These are phyloP conservation scores for Cucumis melo DNA, from an alignment of 306 rosid species.

Conservation along the genomic window DNA sequence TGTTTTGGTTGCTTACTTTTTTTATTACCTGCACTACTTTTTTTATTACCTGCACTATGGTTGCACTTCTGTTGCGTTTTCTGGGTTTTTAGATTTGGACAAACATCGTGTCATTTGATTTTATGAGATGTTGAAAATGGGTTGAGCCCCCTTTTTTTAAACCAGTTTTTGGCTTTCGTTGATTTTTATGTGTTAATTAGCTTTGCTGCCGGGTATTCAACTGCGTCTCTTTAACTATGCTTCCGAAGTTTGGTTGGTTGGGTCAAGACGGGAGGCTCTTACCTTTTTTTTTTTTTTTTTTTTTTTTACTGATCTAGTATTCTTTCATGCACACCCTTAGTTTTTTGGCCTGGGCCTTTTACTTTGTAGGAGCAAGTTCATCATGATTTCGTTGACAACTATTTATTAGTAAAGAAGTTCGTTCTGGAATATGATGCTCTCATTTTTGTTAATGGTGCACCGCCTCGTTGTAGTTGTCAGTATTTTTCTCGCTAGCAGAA, in stretches of 20 bases:
- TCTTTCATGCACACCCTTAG: not conserved
- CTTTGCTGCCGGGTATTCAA: not conserved
- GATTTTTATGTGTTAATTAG: too few relatives aligned
- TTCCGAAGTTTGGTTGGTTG: not conserved
- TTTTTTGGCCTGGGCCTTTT: not conserved
- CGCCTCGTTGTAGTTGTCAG: not conserved
- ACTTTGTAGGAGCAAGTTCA: not conserved
- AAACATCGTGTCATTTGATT: not conserved
- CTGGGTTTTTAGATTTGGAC: not conserved
- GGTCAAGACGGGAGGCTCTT: not conserved
- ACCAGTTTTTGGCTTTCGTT: too few relatives aligned
- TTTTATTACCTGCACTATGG: not conserved
- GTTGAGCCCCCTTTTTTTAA: too few relatives aligned
- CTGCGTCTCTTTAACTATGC: not conserved
- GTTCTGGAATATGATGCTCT: not conserved
- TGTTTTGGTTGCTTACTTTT: not conserved
- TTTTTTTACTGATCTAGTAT: not conserved
- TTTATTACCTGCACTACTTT: too few relatives aligned
- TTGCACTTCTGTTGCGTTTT: not conserved
- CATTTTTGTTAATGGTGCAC: not conserved
- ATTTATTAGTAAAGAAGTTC: not conserved
- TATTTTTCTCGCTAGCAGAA: not conserved
- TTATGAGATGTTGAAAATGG: not conserved
- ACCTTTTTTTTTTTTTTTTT: not conserved
- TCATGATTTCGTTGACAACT: not conserved